Evolutionary conservation across 164 flowering plant genomes (phyloP), one percentile per base, ranked within the genome.

Genomic region (Berberis thunbergii): DNA sequence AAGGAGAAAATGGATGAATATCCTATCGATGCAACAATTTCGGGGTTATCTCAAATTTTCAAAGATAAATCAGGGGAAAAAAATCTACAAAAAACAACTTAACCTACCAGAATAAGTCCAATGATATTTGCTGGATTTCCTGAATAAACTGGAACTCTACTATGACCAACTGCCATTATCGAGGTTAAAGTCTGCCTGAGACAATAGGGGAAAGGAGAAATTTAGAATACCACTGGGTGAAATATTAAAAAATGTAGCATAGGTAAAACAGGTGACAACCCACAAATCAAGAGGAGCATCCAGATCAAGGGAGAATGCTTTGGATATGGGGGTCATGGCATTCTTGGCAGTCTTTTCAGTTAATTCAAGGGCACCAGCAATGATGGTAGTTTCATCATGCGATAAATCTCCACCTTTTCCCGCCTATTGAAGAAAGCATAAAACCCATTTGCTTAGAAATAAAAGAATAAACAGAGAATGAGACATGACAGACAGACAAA

Each of bases 381-480:
- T 89, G 65, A 93, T 89, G 41, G 98, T 92, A 53, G 98, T 89
- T 77, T 93, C 98, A 72, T 93, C 98, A 80, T 89, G 97, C 3
- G 98, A 83, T 67, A 93, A 79, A 73, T 93, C 98, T 54, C 98
- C 96, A 60, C 98, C 98, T 84, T 86, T 93, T 49, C 98, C 98
- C 67, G 96, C 98, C 97, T 89, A 75, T 54, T 62, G 38, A 66
- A 62, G 54, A 61, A 60, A 46, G 61, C 58, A 43, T 13, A 9
- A 7, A 44, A 57, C 9, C 6, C 41, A 49, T 46, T 4, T 55
- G 41, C 54, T 49, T 41, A 5, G 39, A 41, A 55, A 26, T 12
- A 41, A 10, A 57, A 63, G 57, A 44, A 50, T n/a, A 11, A 54
- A 43, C 1, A 43, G 54, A 10, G 11, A 52, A 11, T 7, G 11